A percentile compares a stretch with the other conserved stretches of the same genome.
Conservation (phyloP, 208 protist species). For the Jaenimonas drosophilae region DNA sequence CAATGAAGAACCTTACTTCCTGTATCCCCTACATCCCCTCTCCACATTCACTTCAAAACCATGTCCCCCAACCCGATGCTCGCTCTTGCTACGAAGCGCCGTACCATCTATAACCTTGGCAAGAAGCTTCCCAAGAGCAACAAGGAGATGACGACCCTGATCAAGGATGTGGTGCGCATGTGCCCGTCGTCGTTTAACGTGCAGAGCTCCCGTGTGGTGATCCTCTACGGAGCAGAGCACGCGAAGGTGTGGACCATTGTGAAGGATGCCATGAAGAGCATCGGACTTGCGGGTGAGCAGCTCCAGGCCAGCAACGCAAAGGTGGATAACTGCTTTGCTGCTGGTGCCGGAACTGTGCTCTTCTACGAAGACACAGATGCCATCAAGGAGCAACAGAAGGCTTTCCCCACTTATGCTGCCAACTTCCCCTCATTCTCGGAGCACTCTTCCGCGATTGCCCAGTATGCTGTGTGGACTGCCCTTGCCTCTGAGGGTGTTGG, state of each 20-base stretch:
- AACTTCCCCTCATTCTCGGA: slow-evolving; percentile 32
- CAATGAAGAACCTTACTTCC: background rate
- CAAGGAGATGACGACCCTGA: slow-evolving; percentile 14
- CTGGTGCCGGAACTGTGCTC: slow-evolving; percentile 37
- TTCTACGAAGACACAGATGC: slow-evolving; percentile 38
- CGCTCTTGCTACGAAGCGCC: slow-evolving; percentile 14
- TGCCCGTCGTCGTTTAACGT: slow-evolving; percentile 45
- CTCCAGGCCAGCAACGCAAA: slow-evolving; percentile 17
- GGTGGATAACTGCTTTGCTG: slow-evolving; percentile 30
- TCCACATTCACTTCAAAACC: background rate
- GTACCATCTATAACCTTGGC: slow-evolving; percentile 27
- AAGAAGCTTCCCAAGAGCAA: slow-evolving; percentile 20
- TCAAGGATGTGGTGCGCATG: slow-evolving; percentile 22
- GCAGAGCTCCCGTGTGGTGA: slow-evolving; percentile 34
- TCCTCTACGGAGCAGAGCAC: slow-evolving; percentile 43
- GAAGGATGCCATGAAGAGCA: slow-evolving; percentile 19
- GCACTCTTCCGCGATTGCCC: slow-evolving; percentile 35
- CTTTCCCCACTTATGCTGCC: slow-evolving; percentile 25
- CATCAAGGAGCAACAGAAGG: slow-evolving; percentile 26
- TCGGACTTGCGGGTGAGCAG: slow-evolving; percentile 12
- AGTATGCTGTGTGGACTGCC: slow-evolving; percentile 45
- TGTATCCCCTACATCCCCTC: background rate
- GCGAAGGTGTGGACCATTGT: slow-evolving; percentile 38
- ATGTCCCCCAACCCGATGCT: slow-evolving; percentile 8
- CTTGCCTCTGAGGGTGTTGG: slow-evolving; percentile 30